Evolutionary conservation across 2,329 filamentous ascomycete genomes (phyloP), one percentile per base, ranked within the genome.

Genomic region (Fusarium sp.): DNA sequence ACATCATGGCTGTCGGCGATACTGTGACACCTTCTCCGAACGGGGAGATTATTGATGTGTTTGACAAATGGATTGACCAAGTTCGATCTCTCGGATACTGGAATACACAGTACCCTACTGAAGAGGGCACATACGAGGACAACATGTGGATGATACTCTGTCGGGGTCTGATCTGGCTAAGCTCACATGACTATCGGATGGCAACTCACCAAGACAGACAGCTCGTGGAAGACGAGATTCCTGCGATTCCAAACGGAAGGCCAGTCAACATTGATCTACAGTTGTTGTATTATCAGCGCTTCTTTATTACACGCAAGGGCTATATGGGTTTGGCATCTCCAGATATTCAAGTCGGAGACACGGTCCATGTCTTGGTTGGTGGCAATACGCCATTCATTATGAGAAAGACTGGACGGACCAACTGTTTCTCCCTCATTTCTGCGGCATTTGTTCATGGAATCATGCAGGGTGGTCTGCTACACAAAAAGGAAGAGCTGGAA

Each of bases 141-240:
- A 60, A 60, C 27, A 60, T 60, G 37, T 60, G 57, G 57, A 24
- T 22, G 7, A 45, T 60, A 20, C 57, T 60, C 24, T 60, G 57
- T 9, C 57, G 57, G 8, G 57, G 57, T 18, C 37, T 60, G 18
- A 42, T 60, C 2, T 60, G 57, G 57, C 24, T 31, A 3, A 14
- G 8, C 18, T 20, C 24, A 1, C 57, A 60, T 6, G 22, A n/a
- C 10, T 60, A 60, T 9, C 37, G 57, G 3, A 34, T 60, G 18
- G 57, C 57, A 60, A 27, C 57, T 8, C 18, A 60, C 3, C 18
- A 60, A 31, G 57, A 60, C 27, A 42, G 27, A 34, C 35, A 42
- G 7, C 34, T 60, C 11, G 37, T 60, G 11, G 57, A 60, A 14
- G 37, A 34, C 4, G 37, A 60, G 31, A 29, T 38, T 14, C 57